Evolutionary conservation across 2,329 filamentous ascomycete species (phyloP).

Genomic region (Ilyonectria robusta): DNA sequence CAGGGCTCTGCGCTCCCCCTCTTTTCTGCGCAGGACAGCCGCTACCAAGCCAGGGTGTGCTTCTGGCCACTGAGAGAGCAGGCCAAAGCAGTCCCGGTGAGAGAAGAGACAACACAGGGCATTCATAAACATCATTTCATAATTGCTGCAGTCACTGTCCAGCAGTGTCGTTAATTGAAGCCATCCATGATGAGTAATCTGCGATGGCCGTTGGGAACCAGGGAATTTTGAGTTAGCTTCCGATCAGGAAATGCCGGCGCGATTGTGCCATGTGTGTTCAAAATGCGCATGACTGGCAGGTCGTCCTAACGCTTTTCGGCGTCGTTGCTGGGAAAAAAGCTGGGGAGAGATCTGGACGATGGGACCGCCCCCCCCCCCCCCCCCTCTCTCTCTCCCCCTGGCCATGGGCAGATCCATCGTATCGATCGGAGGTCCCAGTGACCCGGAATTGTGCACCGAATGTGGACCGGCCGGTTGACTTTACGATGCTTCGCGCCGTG

Average conservation of each 20-base stretch:
- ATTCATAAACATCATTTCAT: not conserved
- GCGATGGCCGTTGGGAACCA: slow-evolving; percentile 10
- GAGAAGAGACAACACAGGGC: not conserved
- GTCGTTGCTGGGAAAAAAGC: not conserved
- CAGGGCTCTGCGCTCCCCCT: not conserved
- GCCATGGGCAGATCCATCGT: not conserved
- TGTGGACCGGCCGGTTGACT: too few relatives aligned
- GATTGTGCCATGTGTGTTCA: not conserved
- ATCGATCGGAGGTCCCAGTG: not conserved
- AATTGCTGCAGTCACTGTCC: not conserved
- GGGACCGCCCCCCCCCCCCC: not conserved
- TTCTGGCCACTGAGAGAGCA: not conserved
- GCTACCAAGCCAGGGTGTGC: not conserved
- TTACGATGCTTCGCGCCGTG: not conserved
- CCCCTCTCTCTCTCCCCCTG: too few relatives aligned
- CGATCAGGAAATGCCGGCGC: not conserved
- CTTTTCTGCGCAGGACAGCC: not conserved
- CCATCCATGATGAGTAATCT: slow-evolving; percentile 30
- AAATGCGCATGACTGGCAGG: not conserved
- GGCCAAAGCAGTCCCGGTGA: not conserved
- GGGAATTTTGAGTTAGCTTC: slow-evolving; percentile 23
- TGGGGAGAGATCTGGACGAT: not conserved
- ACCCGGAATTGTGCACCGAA: not conserved
- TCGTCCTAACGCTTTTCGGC: slow-evolving; percentile 8
- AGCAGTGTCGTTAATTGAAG: not conserved